Evolutionary conservation across 108 stramenopile genomes (phyloP).

Genomic region (Bacterosira constricta): DNA sequence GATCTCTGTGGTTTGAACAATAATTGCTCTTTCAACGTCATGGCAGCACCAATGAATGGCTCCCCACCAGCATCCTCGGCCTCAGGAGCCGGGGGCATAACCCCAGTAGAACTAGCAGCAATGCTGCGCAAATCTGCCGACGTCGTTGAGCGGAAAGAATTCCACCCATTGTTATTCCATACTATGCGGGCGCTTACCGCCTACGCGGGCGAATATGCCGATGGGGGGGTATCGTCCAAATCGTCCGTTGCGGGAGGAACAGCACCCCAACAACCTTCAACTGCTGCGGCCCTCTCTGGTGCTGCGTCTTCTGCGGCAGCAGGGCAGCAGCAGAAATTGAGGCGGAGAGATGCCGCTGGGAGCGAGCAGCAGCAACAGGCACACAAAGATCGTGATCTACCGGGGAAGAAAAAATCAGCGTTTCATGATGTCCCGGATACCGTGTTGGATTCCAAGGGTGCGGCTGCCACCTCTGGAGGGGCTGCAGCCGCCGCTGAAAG

Average conservation of each 20-base stretch:
- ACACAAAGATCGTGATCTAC: background rate
- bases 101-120: constrained; percentile 52
- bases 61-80: background rate
- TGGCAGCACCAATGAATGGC: constrained; percentile 14
- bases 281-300: no score
- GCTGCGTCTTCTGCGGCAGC: background rate
- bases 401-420: constrained; percentile 12
- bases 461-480: background rate
- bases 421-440: constrained; percentile 44
- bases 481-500: constrained; percentile 21
- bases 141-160: constrained; percentile 64
- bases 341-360: background rate
- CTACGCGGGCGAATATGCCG: constrained; percentile 49
- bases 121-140: constrained; percentile 72
- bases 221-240: constrained; percentile 7
- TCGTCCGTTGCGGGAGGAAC: background rate
- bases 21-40: no score
- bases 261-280: no score
- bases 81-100: background rate
- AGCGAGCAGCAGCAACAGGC: background rate
- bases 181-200: constrained; percentile 47
- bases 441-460: constrained; percentile 20
- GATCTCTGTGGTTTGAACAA: no score
- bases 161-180: constrained; percentile 63
- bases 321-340: background rate